These are phyloP conservation scores for Suillus alpinus DNA, from an alignment of 768 basidiomycete species.

Conservation along the genomic window DNA sequence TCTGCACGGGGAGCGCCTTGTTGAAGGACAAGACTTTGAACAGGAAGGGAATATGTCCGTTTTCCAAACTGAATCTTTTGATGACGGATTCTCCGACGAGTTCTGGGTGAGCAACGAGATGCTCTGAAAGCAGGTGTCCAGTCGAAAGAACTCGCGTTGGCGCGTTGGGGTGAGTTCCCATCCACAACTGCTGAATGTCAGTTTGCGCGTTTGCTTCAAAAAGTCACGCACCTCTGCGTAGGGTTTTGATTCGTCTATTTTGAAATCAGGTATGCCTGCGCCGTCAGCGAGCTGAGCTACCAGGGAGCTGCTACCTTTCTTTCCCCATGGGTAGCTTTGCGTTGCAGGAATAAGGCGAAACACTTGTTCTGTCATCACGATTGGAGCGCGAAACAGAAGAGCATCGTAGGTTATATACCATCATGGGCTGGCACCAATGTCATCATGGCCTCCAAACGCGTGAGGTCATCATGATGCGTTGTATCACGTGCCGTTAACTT, in stretches of 20 bases:
- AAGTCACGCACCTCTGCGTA: slow-evolving; percentile 50
- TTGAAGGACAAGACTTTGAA: slow-evolving; percentile 57
- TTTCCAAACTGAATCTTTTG: slow-evolving; percentile 25
- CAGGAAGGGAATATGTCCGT: slow-evolving; percentile 44
- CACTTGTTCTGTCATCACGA: slow-evolving; percentile 10
- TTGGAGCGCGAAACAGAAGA: background rate
- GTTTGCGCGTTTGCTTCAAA: background rate
- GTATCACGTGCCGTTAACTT: background rate
- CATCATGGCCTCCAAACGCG: background rate
- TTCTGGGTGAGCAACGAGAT: slow-evolving; percentile 34
- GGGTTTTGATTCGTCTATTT: slow-evolving; percentile 40
- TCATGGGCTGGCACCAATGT: background rate
- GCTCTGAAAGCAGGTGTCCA: slow-evolving; percentile 18
- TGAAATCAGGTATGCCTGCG: slow-evolving; percentile 30
- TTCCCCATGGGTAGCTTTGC: slow-evolving; percentile 55
- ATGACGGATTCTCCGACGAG: slow-evolving; percentile 36
- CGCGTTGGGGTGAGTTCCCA: slow-evolving; percentile 55
- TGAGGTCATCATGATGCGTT: background rate
- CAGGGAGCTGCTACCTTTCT: slow-evolving; percentile 43
- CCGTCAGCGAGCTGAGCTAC: slow-evolving; percentile 43
- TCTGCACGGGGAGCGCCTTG: slow-evolving; percentile 56
- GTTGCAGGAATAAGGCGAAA: slow-evolving; percentile 25
- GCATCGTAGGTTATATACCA: background rate
- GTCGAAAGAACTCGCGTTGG: slow-evolving; percentile 36
- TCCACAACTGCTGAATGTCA: slow-evolving; percentile 46